Evolutionary conservation across 495 filamentous ascomycete species (phyloP).

Genomic region (Podospora pseudoanserina): DNA sequence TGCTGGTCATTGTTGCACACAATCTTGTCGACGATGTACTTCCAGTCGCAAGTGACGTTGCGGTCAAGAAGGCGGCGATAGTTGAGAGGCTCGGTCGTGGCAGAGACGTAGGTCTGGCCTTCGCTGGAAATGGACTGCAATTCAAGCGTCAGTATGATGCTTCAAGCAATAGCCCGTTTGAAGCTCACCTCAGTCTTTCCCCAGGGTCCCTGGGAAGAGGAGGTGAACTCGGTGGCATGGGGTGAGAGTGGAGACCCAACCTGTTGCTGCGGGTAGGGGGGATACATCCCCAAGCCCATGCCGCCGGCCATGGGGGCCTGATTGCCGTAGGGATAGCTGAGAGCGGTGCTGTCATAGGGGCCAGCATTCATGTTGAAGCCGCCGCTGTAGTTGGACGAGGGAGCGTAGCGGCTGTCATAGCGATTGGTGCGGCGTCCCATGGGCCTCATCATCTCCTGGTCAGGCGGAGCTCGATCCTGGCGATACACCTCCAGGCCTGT

Average conservation of each 20-base stretch:
- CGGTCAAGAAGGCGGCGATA: constrained; percentile 94
- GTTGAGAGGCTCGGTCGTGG: constrained; percentile 84
- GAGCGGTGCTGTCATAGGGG: constrained; percentile 36
- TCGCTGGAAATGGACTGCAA: constrained; percentile 46
- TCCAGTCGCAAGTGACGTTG: constrained; percentile 97
- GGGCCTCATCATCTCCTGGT: constrained; percentile 44
- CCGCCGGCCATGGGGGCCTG: constrained; percentile 27
- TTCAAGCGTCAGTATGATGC: constrained; percentile 6
- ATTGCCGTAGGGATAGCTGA: constrained; percentile 28
- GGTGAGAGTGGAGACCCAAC: constrained; percentile 81
- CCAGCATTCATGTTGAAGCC: constrained; percentile 26
- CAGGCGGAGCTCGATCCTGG: constrained; percentile 43
- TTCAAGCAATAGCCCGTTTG: background rate
- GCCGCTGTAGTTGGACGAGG: constrained; percentile 23
- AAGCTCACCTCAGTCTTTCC: constrained; percentile 50
- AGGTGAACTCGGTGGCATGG: constrained; percentile 76
- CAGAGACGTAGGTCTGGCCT: constrained; percentile 75
- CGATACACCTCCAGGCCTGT: constrained; percentile 38
- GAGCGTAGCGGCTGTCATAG: constrained; percentile 43
- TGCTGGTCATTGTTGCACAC: constrained; percentile 99
- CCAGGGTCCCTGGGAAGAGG: constrained; percentile 42
- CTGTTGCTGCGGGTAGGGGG: constrained; percentile 65
- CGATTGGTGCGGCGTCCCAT: constrained; percentile 38
- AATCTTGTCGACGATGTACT: constrained; percentile 99
- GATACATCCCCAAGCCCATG: constrained; percentile 49